phyloP scores from a whole-genome alignment of 441 rosid genomes.

The Viola pubescens region DNA sequence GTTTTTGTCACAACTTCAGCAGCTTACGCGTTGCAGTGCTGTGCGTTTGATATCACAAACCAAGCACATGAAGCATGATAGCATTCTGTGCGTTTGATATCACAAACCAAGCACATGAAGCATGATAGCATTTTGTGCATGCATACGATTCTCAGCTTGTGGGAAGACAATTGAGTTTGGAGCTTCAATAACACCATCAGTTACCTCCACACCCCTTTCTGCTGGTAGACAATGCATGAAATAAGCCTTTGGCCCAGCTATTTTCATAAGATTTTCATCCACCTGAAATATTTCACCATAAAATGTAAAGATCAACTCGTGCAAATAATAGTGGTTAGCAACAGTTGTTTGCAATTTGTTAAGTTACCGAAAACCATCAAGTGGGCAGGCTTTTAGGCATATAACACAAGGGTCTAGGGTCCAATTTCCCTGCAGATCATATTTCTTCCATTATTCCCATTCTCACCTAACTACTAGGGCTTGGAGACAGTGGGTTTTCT shows the following conservation, averaged over 20 bases:
- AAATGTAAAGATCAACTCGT: background rate
- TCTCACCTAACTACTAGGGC: too few relatives aligned
- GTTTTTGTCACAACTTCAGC: too few relatives aligned
- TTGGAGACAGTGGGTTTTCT: too few relatives aligned
- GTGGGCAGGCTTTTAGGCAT: too few relatives aligned
- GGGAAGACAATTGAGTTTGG: conserved; percentile 90
- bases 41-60: conserved; percentile 48
- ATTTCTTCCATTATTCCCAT: too few relatives aligned
- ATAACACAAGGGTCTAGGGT: too few relatives aligned
- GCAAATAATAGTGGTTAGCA: too few relatives aligned
- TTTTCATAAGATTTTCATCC: conserved; percentile 74
- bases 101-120: conserved; percentile 70
- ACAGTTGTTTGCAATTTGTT: too few relatives aligned
- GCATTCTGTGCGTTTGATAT: conserved; percentile 67
- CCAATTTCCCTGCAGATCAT: too few relatives aligned
- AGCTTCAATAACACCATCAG: conserved; percentile 80
- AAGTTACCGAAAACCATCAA: too few relatives aligned
- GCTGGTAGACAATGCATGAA: conserved; percentile 99
- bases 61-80: conserved; percentile 77
- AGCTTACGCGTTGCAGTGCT: conserved; percentile 14
- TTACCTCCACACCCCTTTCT: conserved; percentile 92
- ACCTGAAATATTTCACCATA: conserved; percentile 40
- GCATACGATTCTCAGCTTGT: conserved; percentile 99
- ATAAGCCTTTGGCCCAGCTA: conserved; percentile 79
- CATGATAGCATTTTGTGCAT: conserved; percentile 92